Evolutionary conservation across 805 yeast genomes (phyloP).

Genomic region (Ogataea salicorniae): DNA sequence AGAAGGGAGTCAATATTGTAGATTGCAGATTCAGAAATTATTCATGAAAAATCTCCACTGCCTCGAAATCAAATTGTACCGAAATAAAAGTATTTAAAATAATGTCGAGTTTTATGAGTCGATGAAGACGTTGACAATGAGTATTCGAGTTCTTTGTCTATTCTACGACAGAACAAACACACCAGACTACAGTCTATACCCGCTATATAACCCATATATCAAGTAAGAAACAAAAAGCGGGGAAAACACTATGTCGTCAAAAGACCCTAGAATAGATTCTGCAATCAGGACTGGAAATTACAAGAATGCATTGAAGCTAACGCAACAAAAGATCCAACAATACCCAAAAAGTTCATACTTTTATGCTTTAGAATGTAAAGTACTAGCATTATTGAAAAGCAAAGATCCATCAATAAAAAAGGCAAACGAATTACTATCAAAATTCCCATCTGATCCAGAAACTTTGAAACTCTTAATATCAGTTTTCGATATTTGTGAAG

Average conservation of each 20-base stretch:
- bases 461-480: constrained; percentile 44
- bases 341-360: constrained; percentile 55
- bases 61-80: no score
- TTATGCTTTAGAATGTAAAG: constrained; percentile 39
- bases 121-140: no score
- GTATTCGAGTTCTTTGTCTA: no score
- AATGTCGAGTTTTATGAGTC: no score
- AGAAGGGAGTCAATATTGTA: no score
- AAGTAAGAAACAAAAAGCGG: no score
- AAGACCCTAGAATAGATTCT: constrained; percentile 16
- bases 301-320: constrained; percentile 45
- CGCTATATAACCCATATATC: no score
- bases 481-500: constrained; percentile 37
- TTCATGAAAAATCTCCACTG: no score
- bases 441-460: constrained; percentile 49
- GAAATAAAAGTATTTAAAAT: no score
- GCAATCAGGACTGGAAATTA: constrained; percentile 41
- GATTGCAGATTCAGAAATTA: no score
- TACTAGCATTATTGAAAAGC: constrained; percentile 32
- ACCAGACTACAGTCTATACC: no score
- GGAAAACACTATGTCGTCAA: constrained; percentile 16
- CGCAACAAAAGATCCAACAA: constrained; percentile 44
- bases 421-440: constrained; percentile 27
- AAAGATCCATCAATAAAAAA: constrained; percentile 29
- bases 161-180: no score